Conservation (phyloP, 495 filamentous ascomycete species). For the Bacidia rubella region DNA sequence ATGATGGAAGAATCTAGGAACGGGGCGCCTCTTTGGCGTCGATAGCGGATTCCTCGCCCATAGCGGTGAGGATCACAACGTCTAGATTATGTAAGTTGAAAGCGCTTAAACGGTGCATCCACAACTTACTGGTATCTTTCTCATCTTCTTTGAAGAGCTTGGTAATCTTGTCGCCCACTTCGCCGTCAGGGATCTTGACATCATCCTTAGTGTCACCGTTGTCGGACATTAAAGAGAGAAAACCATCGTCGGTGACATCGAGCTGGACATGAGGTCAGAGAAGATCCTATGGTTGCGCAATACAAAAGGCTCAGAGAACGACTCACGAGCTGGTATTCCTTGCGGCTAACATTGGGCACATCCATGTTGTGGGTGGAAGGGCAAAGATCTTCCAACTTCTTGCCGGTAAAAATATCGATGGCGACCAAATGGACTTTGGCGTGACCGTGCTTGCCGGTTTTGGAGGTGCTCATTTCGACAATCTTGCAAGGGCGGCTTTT, state of each 20-base stretch:
- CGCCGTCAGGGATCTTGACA: constrained; percentile 71
- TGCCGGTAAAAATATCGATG: constrained; percentile 97
- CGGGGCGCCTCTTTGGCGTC: constrained; percentile 82
- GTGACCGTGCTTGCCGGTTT: constrained; percentile 99
- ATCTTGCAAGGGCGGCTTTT: constrained; percentile 99
- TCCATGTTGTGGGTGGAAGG: constrained; percentile 99
- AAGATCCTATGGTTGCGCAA: constrained; percentile 1
- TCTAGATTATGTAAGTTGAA: constrained; percentile 33
- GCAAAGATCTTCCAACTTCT: constrained; percentile 98
- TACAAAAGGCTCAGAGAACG: not conserved
- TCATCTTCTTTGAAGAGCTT: constrained; percentile 61
- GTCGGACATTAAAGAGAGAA: constrained; percentile 76
- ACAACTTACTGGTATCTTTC: constrained; percentile 70
- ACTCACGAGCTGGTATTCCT: constrained; percentile 88
- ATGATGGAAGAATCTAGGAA: not conserved
- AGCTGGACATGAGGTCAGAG: constrained; percentile 41
- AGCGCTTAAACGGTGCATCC: not conserved
- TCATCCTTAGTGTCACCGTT: constrained; percentile 80
- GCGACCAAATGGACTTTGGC: constrained; percentile 98
- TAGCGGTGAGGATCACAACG: constrained; percentile 81
- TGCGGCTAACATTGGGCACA: constrained; percentile 79
- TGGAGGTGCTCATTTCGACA: constrained; percentile 99
- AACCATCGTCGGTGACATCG: constrained; percentile 79
- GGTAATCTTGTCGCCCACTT: constrained; percentile 67
- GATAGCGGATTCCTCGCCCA: constrained; percentile 87